Conservation (phyloP, 495 filamentous ascomycete species). For the Talaromyces thailandensis region DNA sequence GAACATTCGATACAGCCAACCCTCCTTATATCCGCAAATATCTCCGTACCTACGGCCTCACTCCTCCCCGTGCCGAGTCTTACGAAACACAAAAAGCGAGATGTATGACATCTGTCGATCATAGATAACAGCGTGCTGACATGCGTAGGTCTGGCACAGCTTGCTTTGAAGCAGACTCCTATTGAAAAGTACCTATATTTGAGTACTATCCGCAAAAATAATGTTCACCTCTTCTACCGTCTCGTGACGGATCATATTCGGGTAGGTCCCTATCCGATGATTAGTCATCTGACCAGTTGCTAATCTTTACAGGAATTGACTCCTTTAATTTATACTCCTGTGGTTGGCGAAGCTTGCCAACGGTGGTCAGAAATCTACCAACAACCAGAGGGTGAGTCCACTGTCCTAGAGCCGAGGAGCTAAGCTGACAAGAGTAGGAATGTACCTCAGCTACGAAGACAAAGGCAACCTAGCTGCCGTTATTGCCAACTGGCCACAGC, state of each 20-base stretch:
- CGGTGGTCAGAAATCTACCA: slow-evolving; percentile 95
- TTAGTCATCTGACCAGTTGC: slow-evolving; percentile 10
- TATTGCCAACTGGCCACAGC: slow-evolving; percentile 82
- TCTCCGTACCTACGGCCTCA: slow-evolving; percentile 62
- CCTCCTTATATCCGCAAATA: slow-evolving; percentile 56
- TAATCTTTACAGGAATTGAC: slow-evolving; percentile 57
- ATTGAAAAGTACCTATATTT: slow-evolving; percentile 97
- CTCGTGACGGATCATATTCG: slow-evolving; percentile 82
- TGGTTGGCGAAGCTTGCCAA: slow-evolving; percentile 92
- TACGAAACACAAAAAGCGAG: slow-evolving; percentile 60
- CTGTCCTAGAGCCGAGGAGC: background rate
- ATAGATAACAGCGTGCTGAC: background rate
- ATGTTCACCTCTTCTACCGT: slow-evolving; percentile 91
- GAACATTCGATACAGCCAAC: slow-evolving; percentile 54
- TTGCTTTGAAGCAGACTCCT: slow-evolving; percentile 64
- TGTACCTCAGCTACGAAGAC: slow-evolving; percentile 90
- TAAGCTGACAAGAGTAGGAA: slow-evolving; percentile 27
- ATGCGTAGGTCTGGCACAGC: slow-evolving; percentile 52
- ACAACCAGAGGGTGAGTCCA: slow-evolving; percentile 68
- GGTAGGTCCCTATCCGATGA: slow-evolving; percentile 28
- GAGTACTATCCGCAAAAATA: slow-evolving; percentile 76
- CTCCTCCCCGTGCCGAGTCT: slow-evolving; percentile 60
- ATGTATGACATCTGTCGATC: slow-evolving; percentile 36
- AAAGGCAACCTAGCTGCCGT: slow-evolving; percentile 73
- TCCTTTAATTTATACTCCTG: slow-evolving; percentile 93